phyloP scores from a whole-genome alignment of 2,329 filamentous ascomycete genomes.

The Colletotrichum euphorbiae region DNA sequence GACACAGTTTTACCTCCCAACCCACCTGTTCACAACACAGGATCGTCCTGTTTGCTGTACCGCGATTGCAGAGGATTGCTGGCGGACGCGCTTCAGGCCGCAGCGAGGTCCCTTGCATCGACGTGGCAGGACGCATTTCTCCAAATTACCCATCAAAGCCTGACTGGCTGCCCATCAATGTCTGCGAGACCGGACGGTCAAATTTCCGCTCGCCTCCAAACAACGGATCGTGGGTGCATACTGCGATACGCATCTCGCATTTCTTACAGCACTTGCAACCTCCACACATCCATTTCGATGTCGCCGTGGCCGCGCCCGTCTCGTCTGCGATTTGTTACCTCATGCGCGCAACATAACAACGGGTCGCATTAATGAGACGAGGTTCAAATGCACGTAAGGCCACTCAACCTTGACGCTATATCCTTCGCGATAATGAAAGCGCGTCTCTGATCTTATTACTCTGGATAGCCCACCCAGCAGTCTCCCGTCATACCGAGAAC shows the following conservation, averaged over 20 bases:
- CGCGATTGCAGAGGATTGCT: conserved; percentile 5
- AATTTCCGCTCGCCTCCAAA: conserved; percentile 19
- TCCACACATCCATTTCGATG: conserved; percentile 18
- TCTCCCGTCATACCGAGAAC: neutral
- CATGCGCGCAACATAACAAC: conserved; percentile 8
- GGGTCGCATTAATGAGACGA: conserved; percentile 9
- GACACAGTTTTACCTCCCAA: neutral
- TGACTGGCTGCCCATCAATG: conserved; percentile 16
- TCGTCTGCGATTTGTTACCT: conserved; percentile 4
- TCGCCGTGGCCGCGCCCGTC: conserved; percentile 2
- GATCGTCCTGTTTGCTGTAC: conserved; percentile 26
- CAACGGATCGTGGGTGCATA: conserved; percentile 14
- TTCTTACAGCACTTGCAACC: conserved; percentile 6
- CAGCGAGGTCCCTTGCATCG: conserved; percentile 37
- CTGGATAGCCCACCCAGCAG: conserved; percentile 18
- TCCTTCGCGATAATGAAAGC: conserved; percentile 26
- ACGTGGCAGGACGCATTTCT: conserved; percentile 36
- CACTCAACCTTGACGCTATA: conserved; percentile 3
- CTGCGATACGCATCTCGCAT: conserved; percentile 23
- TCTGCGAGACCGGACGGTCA: conserved; percentile 32
- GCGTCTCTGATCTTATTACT: conserved; percentile 17
- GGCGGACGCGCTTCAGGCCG: conserved; percentile 10
- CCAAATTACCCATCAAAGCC: conserved; percentile 28
- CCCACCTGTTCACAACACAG: conserved; percentile 5
- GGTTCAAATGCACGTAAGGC: neutral